A percentile compares a stretch with the other conserved stretches of the same genome.
Evolutionary conservation across 768 basidiomycete genomes (phyloP).

Genomic region (Sarcomyxa edulis): DNA sequence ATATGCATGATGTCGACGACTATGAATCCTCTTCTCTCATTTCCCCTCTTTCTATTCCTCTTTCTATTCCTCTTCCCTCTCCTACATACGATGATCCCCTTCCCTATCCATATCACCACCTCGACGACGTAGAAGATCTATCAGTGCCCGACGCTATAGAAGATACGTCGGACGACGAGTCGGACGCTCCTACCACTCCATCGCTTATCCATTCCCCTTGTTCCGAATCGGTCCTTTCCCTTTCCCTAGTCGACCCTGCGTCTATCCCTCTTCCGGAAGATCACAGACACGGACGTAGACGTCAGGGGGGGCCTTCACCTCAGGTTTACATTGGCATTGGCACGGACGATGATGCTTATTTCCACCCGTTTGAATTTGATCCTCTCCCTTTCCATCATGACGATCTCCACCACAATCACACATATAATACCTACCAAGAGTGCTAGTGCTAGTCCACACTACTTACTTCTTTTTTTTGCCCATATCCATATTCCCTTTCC

Average conservation of each 20-base stretch:
- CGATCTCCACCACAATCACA: slow-evolving; percentile 34
- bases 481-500: slow-evolving; percentile 20
- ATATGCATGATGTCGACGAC: slow-evolving; percentile 22
- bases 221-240: slow-evolving; percentile 50
- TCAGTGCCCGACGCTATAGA: slow-evolving; percentile 79
- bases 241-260: slow-evolving; percentile 45
- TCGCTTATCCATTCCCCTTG: slow-evolving; percentile 53
- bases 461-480: slow-evolving; percentile 25
- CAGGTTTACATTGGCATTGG: slow-evolving; percentile 60
- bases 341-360: slow-evolving; percentile 50
- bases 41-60: slow-evolving; percentile 41
- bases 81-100: slow-evolving; percentile 48
- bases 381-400: slow-evolving; percentile 64
- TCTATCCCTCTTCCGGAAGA: slow-evolving; percentile 45
- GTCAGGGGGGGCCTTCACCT: slow-evolving; percentile 37
- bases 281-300: slow-evolving; percentile 42
- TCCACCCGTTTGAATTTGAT: slow-evolving; percentile 64
- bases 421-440: slow-evolving; percentile 56
- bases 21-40: slow-evolving; percentile 38
- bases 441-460: too few relatives aligned
- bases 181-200: slow-evolving; percentile 62
- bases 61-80: slow-evolving; percentile 30
- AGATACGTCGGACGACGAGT: slow-evolving; percentile 83
- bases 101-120: slow-evolving; percentile 62
- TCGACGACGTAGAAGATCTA: slow-evolving; percentile 62